Base-by-base conservation (phyloP, 495 filamentous ascomycete genomes). In the Neurospora pannonica region DNA sequence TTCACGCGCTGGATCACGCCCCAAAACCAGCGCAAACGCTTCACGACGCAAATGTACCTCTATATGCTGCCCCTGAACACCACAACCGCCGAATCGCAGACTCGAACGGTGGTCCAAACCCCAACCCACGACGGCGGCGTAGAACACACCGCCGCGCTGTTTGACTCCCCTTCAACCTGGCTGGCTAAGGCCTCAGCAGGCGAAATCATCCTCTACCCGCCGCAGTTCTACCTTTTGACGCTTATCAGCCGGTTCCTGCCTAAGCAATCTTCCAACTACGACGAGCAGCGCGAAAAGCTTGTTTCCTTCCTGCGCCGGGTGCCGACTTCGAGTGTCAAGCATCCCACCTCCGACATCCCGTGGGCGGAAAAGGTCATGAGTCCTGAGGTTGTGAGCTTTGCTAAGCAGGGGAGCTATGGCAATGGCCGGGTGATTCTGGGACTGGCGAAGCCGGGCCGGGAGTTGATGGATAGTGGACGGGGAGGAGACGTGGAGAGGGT, bases 1-100 rank as follows among this genome's bases (percentile, higher is more conserved):
- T 97, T 97, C 80, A 97, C 94, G 0, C 90, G 91, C 71, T 98
- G 96, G 96, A 87, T 98, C 48, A 98, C 96, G 3, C 96, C 96
- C 0, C 82, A 84, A 4, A 86, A 88, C 75, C 82, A 91, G 3
- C 87, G 90, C 1, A 92, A 90, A 78, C 88, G 96, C 24, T 99
- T 93, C 79, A 92, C 92, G 2, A 97, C 94, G 9, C 94, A 97
- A 79, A 97, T 99, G 94, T 99, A 98, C 79, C 78, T 99, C 9
- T 96, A 97, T 81, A 92, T 97, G 83, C 86, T 97, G n/a, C 94
- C 96, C 0, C 83, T 94, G 21, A 70, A 73, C 38, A 13, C 54
- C 38, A 19, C 11, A 13, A 19, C 71, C 40, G 43, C 72, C 5
- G 15, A 70, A 5, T 8, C 78, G 5, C 71, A 75, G n/a, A 76